phyloP scores from a whole-genome alignment of 805 yeast species.

The Hanseniaspora jakobsenii region DNA sequence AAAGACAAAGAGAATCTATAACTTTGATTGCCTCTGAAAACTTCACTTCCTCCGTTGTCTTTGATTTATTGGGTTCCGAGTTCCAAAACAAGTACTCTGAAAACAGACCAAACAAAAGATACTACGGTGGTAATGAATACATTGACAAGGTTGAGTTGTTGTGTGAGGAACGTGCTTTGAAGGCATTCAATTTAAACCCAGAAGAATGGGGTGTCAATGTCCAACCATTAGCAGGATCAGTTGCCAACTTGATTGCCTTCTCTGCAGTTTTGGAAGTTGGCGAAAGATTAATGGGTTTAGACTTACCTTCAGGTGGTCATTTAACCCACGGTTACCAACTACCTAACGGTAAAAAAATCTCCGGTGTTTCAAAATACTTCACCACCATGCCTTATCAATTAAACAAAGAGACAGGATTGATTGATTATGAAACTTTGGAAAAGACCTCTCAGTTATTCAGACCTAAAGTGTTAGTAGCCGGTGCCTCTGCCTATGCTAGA shows the following conservation, averaged over 20 bases:
- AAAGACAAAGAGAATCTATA: slow-evolving; percentile 82
- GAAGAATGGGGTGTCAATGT: slow-evolving; percentile 95
- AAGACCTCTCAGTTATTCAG: slow-evolving; percentile 75
- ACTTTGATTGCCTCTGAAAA: slow-evolving; percentile 92
- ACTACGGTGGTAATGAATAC: slow-evolving; percentile 94
- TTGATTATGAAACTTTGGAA: slow-evolving; percentile 81
- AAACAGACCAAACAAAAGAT: slow-evolving; percentile 96
- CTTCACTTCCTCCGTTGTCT: slow-evolving; percentile 88
- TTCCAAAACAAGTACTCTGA: slow-evolving; percentile 97
- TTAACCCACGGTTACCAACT: slow-evolving; percentile 96
- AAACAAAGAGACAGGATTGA: slow-evolving; percentile 72
- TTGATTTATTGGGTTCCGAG: slow-evolving; percentile 88
- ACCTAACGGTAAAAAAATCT: slow-evolving; percentile 66
- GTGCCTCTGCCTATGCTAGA: slow-evolving; percentile 92
- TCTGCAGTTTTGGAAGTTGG: slow-evolving; percentile 79
- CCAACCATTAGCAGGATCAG: slow-evolving; percentile 90
- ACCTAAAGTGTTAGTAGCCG: slow-evolving; percentile 92
- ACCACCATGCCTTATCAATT: slow-evolving; percentile 96
- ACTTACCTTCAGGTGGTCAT: slow-evolving; percentile 97
- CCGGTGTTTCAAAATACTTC: slow-evolving; percentile 84
- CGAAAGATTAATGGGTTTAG: slow-evolving; percentile 93
- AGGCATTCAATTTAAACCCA: slow-evolving; percentile 64
- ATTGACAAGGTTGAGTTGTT: slow-evolving; percentile 82
- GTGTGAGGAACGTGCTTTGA: slow-evolving; percentile 84
- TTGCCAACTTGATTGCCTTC: slow-evolving; percentile 89